Evolutionary conservation across 2,329 filamentous ascomycete genomes (phyloP), one percentile per base, ranked within the genome.

Genomic region (Ophidiomyces ophidiicola): DNA sequence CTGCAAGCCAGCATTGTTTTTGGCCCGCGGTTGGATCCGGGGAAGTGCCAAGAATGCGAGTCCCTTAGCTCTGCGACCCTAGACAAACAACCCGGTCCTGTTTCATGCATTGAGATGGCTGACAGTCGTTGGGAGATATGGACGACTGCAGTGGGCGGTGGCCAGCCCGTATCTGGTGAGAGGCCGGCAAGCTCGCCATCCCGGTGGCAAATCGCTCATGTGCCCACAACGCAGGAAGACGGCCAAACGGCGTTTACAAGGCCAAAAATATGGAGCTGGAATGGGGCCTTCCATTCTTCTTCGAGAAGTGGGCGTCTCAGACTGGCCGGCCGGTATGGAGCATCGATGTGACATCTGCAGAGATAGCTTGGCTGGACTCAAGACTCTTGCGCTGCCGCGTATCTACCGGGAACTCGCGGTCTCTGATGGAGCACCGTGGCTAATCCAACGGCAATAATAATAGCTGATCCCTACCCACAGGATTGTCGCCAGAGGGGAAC

Each of bases 11-110:
- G n/a, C n/a, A n/a, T n/a, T n/a, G n/a, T 15, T 32, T n/a, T 10
- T 17, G 14, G 10, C 4, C 10, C 29, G 15, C 10, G 29, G 29
- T 4, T 4, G 14, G 17, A 34, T 21, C 17, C 14, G 28, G 25
- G 25, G 20, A 30, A 23, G 25, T 21, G 36, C 36, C 36, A 39
- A 39, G 36, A n/a, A 6, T 25, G 18, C 11, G 15, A 28, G 35
- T 28, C 18, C 29, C 26, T 26, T 39, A 39, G 36, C 36, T 39
- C 36, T 39, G 28, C 36, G 36, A 39, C 36, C 36, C 36, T 38
- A 21, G 24, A 38, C 17, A 25, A 30, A 17, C 7, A 20, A 24
- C 36, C 32, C 32, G 36, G 26, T 32, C 32, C 28, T 17, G 32
- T 34, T 34, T 30, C 28, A 32, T 4, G 11, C 15, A 32, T 4